These are phyloP conservation scores for Picocystis salinarum DNA, from an alignment of 139 green algal species.

Conservation along the genomic window DNA sequence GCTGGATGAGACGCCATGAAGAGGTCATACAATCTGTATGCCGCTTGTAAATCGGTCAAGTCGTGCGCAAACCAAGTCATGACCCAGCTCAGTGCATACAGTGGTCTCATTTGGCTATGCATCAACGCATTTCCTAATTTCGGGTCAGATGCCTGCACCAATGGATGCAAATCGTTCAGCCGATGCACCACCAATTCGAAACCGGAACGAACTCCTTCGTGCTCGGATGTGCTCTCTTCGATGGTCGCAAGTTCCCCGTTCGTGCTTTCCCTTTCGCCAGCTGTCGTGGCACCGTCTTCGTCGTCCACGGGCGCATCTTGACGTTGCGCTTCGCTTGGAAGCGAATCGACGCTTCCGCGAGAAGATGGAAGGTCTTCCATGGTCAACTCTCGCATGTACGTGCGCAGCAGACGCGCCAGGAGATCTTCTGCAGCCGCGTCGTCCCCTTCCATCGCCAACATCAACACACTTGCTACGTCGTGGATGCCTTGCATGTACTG, in stretches of 20 bases:
- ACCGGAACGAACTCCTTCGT: neutral
- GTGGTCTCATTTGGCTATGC: neutral
- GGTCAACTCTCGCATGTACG: slow-evolving; percentile 1
- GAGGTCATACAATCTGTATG: slow-evolving; percentile 65
- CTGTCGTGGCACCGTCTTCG: too few relatives aligned
- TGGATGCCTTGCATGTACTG: slow-evolving; percentile 76
- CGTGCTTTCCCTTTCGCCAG: too few relatives aligned
- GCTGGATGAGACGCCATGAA: slow-evolving; percentile 67
- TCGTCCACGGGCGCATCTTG: too few relatives aligned
- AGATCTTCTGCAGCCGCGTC: neutral
- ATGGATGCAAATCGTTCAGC: neutral
- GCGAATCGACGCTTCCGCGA: neutral
- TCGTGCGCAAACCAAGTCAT: slow-evolving; percentile 84
- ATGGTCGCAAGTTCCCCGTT: neutral
- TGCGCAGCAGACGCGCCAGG: neutral
- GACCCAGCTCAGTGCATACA: slow-evolving; percentile 34
- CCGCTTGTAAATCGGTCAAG: slow-evolving; percentile 23
- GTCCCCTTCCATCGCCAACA: slow-evolving; percentile 42
- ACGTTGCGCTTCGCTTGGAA: too few relatives aligned
- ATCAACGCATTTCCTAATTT: neutral
- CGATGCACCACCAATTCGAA: neutral
- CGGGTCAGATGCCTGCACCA: neutral
- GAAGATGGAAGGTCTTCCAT: neutral
- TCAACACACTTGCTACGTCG: slow-evolving; percentile 66
- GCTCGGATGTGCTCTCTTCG: neutral